Conservation (phyloP, 192 early-diverging fungal species). For the Chytriomyces sp. region DNA sequence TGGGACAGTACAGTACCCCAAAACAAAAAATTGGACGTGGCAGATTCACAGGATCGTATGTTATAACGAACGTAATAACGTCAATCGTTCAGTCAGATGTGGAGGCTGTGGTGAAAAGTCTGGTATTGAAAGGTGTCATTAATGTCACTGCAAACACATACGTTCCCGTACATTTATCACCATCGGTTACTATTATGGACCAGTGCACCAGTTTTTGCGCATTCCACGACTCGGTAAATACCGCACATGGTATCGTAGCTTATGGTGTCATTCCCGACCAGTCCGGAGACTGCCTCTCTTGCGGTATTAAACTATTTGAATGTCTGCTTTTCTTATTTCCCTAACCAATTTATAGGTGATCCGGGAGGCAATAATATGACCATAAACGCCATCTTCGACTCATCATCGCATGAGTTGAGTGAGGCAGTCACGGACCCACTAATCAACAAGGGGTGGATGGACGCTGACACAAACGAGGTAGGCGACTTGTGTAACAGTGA, state of each 20-base stretch:
- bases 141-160: constrained; percentile 4
- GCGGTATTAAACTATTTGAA: background rate
- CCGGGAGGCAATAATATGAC: background rate
- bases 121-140: background rate
- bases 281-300: background rate
- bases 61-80: background rate
- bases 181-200: background rate
- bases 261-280: constrained; percentile 7
- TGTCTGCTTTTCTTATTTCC: background rate
- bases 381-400: background rate
- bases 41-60: constrained; percentile 6
- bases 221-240: background rate
- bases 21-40: constrained; percentile 28
- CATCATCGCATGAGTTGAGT: background rate
- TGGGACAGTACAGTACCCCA: constrained; percentile 22
- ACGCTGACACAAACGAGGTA: background rate
- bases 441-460: background rate
- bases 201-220: background rate
- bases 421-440: constrained; percentile 2
- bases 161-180: background rate
- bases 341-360: background rate
- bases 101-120: background rate
- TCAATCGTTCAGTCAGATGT: background rate
- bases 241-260: background rate
- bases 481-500: background rate